Base-by-base conservation (phyloP, 805 yeast species). In the Yarrowia sp. region DNA sequence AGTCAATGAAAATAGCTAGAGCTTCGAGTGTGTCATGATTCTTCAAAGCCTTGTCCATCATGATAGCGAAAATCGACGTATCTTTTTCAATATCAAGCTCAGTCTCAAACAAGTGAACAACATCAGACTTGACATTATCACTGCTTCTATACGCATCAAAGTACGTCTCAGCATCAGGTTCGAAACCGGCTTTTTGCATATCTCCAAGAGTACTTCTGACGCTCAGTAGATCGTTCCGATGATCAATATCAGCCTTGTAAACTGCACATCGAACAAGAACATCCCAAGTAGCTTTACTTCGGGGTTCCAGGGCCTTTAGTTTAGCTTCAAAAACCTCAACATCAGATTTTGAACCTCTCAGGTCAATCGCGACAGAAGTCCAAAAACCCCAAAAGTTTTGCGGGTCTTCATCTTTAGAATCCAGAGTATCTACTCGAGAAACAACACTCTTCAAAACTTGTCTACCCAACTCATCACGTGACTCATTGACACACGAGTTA, bases 21-120 rank as follows among this genome's bases (percentile, higher is more conserved):
- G 81, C 80, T 18, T 67, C 69, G 7, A 68, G 68, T 15, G 71
- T 67, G 45, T 75, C 78, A 2, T 69, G 68, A 1, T 67, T 66
- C 8, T 63, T 60, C 10, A 81, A 66, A 2, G 74, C 73, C 22
- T 78, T 69, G 13, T 75, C 70, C 11, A 82, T 75, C 35, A 80
- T 67, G 6, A 75, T 69, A 0, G 77, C 72, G 60, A 72, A 77
- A 9, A 79, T 73, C 14, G 74, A 73, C 0, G 79, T 77, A 66
- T 80, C 78, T 10, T 76, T 70, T 4, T 71, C 71, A 0, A 80
- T 66, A 4, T 69, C 75, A 53, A 71, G 71, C n/a, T 71, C 70
- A 2, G 68, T 58, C n/a, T 73, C 72, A 70, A 78, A 81, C 36
- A 66, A 66, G 11, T 68, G 70, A 3, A 71, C 69, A n/a, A 75